Evolutionary conservation across 2,329 filamentous ascomycete genomes (phyloP).

Genomic region (Scortechinia acanthostroma): DNA sequence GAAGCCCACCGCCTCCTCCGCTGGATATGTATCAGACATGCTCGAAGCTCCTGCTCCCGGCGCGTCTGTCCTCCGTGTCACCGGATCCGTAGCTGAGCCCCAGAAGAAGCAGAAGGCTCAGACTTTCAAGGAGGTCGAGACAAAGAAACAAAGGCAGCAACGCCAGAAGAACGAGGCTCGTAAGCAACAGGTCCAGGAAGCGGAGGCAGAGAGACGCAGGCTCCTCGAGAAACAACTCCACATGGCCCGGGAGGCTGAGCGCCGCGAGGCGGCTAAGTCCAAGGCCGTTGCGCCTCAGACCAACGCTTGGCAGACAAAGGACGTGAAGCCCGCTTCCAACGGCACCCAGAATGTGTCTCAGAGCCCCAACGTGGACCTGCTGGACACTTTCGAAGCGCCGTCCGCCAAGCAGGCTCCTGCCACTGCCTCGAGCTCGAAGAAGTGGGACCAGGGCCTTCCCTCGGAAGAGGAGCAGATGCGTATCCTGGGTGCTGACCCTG

Average conservation of each 20-base stretch:
- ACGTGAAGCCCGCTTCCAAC: not conserved
- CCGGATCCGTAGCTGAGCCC: not conserved
- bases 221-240: conserved; percentile 1
- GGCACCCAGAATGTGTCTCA: not conserved
- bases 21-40: not conserved
- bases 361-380: not conserved
- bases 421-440: not conserved
- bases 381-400: not conserved
- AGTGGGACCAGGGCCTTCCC: not conserved
- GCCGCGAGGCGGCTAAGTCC: not conserved
- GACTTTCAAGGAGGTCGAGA: not conserved
- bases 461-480: conserved; percentile 2
- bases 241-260: not conserved
- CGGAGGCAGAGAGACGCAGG: not conserved
- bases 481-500: not conserved
- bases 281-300: not conserved
- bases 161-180: not conserved
- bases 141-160: not conserved
- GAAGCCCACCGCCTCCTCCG: not conserved
- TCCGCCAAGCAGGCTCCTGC: not conserved
- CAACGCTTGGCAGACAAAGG: not conserved
- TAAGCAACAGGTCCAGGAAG: conserved; percentile 1
- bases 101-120: conserved; percentile 2
- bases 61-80: not conserved
- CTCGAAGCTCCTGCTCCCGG: not conserved